phyloP scores from a whole-genome alignment of 2,329 filamentous ascomycete species.

The Fusarium nanum region DNA sequence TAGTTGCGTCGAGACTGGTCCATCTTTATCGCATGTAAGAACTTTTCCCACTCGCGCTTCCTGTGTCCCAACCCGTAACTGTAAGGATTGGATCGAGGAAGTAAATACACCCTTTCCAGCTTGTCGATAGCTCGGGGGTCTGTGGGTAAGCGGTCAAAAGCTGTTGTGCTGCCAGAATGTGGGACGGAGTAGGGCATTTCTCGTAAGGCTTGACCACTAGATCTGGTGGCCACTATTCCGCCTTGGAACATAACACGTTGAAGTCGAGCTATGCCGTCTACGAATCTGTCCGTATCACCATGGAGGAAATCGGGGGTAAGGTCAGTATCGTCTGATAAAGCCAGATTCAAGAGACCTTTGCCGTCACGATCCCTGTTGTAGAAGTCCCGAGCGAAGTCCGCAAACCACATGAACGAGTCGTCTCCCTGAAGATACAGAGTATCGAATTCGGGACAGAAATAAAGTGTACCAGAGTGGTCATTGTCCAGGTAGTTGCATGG shows the following conservation, averaged over 20 bases:
- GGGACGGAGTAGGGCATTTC: neutral
- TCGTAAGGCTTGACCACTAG: no score
- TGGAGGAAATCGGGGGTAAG: no score
- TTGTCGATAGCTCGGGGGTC: neutral
- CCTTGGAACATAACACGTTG: neutral
- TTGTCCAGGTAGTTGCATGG: fast-evolving
- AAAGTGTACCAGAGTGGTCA: neutral
- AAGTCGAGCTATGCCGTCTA: neutral
- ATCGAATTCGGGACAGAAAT: neutral
- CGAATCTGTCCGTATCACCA: no score
- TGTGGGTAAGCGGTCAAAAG: neutral
- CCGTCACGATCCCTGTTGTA: neutral
- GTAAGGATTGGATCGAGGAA: no score
- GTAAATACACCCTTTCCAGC: neutral
- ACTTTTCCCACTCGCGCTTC: no score
- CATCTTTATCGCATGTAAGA: no score
- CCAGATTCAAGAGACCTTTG: neutral
- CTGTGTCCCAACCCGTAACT: no score
- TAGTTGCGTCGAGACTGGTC: no score
- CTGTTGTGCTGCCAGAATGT: no score
- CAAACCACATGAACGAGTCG: neutral
- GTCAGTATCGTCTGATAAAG: no score
- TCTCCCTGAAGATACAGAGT: fast-evolving
- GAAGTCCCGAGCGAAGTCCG: fast-evolving
- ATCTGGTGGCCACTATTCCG: no score